Evolutionary conservation across 139 green algal genomes (phyloP).

Genomic region (Chlamydomonas applanata): DNA sequence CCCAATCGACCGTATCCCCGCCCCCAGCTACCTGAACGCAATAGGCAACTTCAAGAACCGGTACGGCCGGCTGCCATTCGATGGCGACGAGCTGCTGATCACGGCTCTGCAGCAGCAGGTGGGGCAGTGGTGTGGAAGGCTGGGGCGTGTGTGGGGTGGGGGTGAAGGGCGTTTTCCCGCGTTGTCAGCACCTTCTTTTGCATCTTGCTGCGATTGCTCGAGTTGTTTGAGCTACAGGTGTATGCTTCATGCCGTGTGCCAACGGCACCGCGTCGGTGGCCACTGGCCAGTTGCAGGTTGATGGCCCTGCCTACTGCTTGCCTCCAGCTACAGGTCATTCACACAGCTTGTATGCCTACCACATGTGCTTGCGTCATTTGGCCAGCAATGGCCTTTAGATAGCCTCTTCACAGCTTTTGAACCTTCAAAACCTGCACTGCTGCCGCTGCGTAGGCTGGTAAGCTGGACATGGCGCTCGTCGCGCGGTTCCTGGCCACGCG

Average conservation of each 20-base stretch:
- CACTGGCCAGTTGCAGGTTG: neutral
- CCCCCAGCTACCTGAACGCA: constrained; percentile 9
- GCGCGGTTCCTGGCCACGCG: constrained; percentile 4
- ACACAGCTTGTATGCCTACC: neutral
- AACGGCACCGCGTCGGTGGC: too few species aligned
- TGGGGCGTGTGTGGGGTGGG: too few species aligned
- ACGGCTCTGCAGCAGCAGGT: neutral
- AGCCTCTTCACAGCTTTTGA: too few species aligned
- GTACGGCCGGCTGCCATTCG: neutral
- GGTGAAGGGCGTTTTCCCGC: too few species aligned
- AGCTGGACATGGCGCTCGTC: neutral
- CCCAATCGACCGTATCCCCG: too few species aligned
- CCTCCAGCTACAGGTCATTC: neutral
- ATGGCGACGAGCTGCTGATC: constrained; percentile 4
- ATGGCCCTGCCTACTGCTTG: neutral
- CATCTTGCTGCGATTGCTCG: neutral
- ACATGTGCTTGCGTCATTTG: too few species aligned
- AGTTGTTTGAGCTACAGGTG: too few species aligned
- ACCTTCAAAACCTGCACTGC: too few species aligned
- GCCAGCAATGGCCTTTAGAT: too few species aligned
- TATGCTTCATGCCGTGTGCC: too few species aligned
- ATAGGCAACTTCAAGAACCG: constrained; percentile 9
- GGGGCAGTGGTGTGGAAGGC: too few species aligned
- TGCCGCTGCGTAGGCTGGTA: neutral
- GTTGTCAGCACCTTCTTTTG: too few species aligned